Evolutionary conservation across 306 rosid species (phyloP), one percentile per base, ranked within the genome.

Genomic region (Lupinus albus): DNA sequence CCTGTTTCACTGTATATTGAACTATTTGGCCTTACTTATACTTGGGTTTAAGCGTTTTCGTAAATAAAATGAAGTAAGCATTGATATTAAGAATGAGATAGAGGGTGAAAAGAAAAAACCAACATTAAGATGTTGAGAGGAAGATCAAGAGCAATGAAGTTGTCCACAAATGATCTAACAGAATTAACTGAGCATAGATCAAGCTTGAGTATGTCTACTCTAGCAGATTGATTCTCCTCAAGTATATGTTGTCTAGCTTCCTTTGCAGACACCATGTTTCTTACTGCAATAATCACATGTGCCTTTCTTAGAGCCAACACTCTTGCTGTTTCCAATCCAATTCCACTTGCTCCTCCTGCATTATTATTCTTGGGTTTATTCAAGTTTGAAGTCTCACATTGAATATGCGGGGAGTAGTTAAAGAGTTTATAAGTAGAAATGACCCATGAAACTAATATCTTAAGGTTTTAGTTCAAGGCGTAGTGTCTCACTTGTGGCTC

Each of bases 271-370:
- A 66, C 89, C 39, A 73, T 46, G 79, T 88, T 84, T 71, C 98
- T 79, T 8, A 82, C 94, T 16, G 87, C 98, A 50, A 93, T 77
- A 35, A 93, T 77, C 11, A 93, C 94, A 47, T 82, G 95, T 0
- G 68, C 96, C 49, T 83, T 84, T 0, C 97, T 72, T 32, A 88
- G 91, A 9, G 94, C 91, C 72, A 93, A 78, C 1, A 88, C 88
- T 75, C 95, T 55, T 16, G 90, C 81, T 2, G 98, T 89, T 71
- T 93, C 98, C 53, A 88, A 72, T 0, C 98, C 98, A 69, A 93
- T 93, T 21, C 98, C 98, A 52, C 98, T 93, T 8, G 91, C 95
- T 76, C 98, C 98, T 18, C 98, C 98, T 89, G 74, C 74, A 66
- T n/a, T n/a, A n/a, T n/a, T n/a, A n/a, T n/a, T n/a, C n/a, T n/a